A percentile compares a stretch with the other conserved stretches of the same genome.
Conservation (phyloP, 768 basidiomycete species). For the Tricholoma saponaceum region DNA sequence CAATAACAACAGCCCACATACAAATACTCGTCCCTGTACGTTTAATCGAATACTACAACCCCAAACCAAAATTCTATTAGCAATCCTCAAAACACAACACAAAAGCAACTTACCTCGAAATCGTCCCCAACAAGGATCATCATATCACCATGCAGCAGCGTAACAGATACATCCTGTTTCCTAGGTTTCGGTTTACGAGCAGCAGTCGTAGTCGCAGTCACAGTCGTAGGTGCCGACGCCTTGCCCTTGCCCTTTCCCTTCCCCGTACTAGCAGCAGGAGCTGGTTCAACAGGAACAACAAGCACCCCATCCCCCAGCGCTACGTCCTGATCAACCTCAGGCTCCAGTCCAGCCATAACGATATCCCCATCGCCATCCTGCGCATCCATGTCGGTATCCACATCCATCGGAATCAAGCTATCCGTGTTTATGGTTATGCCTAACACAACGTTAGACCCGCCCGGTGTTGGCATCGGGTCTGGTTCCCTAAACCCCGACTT, state of each 20-base stretch:
- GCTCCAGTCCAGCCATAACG: background rate
- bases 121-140: conserved; percentile 36
- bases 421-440: background rate
- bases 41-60: conserved; percentile 38
- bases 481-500: conserved; percentile 12
- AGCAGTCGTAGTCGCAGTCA: background rate
- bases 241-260: background rate
- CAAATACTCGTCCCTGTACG: conserved; percentile 40
- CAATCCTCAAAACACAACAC: background rate
- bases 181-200: background rate
- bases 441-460: background rate
- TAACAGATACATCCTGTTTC: conserved; percentile 23
- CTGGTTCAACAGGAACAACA: no score
- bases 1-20: conserved; percentile 20
- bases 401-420: conserved; percentile 10
- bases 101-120: conserved; percentile 32
- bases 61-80: background rate
- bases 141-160: conserved; percentile 42
- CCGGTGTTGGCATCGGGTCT: background rate
- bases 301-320: no score
- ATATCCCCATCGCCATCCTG: background rate
- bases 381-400: conserved; percentile 2
- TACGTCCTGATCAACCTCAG: background rate
- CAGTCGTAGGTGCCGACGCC: background rate
- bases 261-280: background rate